Conservation (phyloP, 2,329 filamentous ascomycete species). For the Xylariaceae sp. region DNA sequence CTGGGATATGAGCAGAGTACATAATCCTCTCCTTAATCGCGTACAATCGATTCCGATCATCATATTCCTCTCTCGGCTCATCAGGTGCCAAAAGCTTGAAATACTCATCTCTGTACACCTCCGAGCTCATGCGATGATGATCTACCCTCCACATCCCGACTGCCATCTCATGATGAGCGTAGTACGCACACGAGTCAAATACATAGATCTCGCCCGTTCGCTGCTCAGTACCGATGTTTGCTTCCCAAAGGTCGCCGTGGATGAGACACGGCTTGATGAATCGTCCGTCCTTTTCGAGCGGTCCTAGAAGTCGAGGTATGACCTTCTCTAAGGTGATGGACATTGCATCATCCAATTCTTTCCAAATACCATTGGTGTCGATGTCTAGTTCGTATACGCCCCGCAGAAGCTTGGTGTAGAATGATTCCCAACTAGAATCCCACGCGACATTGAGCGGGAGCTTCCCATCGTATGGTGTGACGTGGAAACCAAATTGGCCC, state of each 20-base stretch:
- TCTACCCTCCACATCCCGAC: slow-evolving; percentile 1
- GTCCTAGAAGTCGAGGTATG: slow-evolving; percentile 1
- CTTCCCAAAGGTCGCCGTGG: slow-evolving; percentile 2
- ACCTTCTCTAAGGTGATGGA: not conserved
- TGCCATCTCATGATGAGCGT: slow-evolving; percentile 1
- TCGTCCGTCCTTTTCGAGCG: slow-evolving; percentile 7
- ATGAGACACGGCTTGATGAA: slow-evolving; percentile 13
- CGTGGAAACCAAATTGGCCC: not conserved
- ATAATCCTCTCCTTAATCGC: slow-evolving; percentile 3
- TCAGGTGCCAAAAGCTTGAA: not conserved
- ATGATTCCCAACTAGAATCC: slow-evolving; percentile 1
- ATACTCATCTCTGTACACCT: not conserved
- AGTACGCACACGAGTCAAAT: slow-evolving; percentile 4
- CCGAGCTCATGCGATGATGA: not conserved
- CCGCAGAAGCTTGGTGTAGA: slow-evolving; percentile 2
- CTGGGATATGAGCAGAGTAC: not conserved
- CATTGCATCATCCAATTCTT: slow-evolving; percentile 3
- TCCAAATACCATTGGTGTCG: not conserved
- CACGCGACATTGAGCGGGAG: not conserved
- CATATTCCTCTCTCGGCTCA: not conserved
- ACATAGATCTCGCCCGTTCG: not conserved
- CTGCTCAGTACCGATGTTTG: slow-evolving; percentile 1
- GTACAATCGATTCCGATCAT: not conserved
- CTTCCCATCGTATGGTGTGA: slow-evolving; percentile 2
- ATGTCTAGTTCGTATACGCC: slow-evolving; percentile 1